Evolutionary conservation across 2,329 filamentous ascomycete genomes (phyloP).

Genomic region (Volutella citrinella): DNA sequence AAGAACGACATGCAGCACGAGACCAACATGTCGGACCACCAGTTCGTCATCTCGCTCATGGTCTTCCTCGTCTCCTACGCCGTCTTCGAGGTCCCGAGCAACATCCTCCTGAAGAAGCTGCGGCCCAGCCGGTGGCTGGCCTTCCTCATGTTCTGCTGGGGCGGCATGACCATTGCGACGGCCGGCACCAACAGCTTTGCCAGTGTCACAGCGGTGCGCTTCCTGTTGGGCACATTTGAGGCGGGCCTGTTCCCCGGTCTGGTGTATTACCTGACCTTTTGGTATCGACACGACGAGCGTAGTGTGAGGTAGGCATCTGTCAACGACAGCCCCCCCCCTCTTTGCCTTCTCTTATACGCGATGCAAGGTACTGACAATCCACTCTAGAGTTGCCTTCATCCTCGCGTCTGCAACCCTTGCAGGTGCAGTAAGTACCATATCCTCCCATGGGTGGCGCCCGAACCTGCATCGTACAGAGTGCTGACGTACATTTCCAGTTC

Average conservation of each 20-base stretch:
- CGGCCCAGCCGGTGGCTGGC: conserved; percentile 62
- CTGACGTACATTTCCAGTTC: conserved; percentile 40
- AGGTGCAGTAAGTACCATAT: conserved; percentile 51
- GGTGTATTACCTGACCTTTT: conserved; percentile 68
- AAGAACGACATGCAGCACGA: conserved; percentile 60
- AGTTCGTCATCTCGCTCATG: conserved; percentile 58
- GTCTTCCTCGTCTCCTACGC: conserved; percentile 60
- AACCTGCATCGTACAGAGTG: no score
- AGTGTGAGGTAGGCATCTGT: conserved; percentile 55
- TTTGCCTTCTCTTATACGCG: no score
- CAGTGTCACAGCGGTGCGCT: conserved; percentile 62
- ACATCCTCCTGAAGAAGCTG: conserved; percentile 63
- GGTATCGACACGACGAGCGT: conserved; percentile 69
- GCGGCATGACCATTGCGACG: conserved; percentile 63
- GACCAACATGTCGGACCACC: conserved; percentile 57
- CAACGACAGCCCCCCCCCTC: no score
- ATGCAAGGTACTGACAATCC: conserved; percentile 9
- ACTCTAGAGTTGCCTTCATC: conserved; percentile 60
- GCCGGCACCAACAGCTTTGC: conserved; percentile 61
- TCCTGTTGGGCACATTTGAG: conserved; percentile 67
- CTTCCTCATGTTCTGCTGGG: conserved; percentile 66
- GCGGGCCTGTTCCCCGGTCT: conserved; percentile 62
- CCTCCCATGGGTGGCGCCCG: no score
- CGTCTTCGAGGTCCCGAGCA: conserved; percentile 63
- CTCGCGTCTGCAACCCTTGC: conserved; percentile 68